A percentile compares a stretch with the other conserved stretches of the same genome.
Evolutionary conservation across 2,329 filamentous ascomycete genomes (phyloP).

Genomic region (Capronia epimyces): DNA sequence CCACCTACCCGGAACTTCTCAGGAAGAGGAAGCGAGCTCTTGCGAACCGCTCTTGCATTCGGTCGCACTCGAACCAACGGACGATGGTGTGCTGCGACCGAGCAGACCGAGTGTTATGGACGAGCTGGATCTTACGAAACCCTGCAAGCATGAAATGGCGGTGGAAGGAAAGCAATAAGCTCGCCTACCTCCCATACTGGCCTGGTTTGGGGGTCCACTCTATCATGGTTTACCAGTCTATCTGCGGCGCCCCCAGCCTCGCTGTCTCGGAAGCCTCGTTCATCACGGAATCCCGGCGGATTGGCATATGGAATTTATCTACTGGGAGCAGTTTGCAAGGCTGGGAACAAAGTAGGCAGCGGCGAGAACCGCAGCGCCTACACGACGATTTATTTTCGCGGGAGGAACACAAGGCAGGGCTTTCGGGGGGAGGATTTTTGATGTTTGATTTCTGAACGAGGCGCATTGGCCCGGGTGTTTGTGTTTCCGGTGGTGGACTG

Average conservation of each 20-base stretch:
- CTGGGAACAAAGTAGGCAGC: slow-evolving; percentile 8
- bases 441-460: too few species aligned
- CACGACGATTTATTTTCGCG: slow-evolving; percentile 8
- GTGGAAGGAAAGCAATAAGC: slow-evolving; percentile 11
- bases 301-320: not conserved
- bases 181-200: not conserved
- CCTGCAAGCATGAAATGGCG: slow-evolving; percentile 13
- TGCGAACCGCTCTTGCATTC: slow-evolving; percentile 32
- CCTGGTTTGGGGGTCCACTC: not conserved
- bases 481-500: too few species aligned
- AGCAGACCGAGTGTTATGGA: slow-evolving; percentile 19
- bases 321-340: not conserved
- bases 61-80: slow-evolving; percentile 23
- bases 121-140: slow-evolving; percentile 24
- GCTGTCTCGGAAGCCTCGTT: not conserved
- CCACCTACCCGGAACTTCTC: slow-evolving; percentile 39
- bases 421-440: too few species aligned
- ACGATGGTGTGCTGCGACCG: slow-evolving; percentile 14
- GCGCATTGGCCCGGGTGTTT: too few species aligned
- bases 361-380: slow-evolving; percentile 15
- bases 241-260: not conserved
- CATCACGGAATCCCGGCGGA: not conserved
- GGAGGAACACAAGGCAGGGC: too few species aligned
- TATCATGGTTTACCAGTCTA: not conserved
- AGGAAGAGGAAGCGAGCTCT: slow-evolving; percentile 37